Evolutionary conservation across 176 grass and related monocot genomes (phyloP).

Genomic region (Poa annua): DNA sequence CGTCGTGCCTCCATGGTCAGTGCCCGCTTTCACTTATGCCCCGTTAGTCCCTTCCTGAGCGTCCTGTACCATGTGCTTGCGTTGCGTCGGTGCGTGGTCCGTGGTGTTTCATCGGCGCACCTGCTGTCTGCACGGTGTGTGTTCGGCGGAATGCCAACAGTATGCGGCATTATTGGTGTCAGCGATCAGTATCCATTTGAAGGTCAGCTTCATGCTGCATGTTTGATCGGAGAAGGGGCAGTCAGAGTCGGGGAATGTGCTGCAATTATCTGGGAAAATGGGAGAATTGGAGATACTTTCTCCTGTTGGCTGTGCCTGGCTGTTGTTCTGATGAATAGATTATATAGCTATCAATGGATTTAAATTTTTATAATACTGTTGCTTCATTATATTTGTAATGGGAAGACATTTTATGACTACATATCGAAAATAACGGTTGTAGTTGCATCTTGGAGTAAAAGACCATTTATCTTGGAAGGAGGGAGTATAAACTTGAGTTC

Average conservation of each 20-base stretch:
- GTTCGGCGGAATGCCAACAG: constrained; percentile 42
- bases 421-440: neutral
- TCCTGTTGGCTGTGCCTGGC: neutral
- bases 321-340: neutral
- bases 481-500: neutral
- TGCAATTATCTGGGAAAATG: neutral
- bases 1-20: constrained; percentile 32
- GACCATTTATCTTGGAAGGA: neutral
- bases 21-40: neutral
- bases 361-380: no score
- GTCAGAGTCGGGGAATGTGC: neutral
- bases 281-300: neutral
- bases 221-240: constrained; percentile 4
- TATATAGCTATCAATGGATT: neutral
- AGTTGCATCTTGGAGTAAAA: neutral
- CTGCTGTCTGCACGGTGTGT: neutral
- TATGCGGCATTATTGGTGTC: neutral
- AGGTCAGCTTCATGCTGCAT: neutral
- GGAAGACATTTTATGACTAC: neutral
- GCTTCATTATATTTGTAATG: neutral
- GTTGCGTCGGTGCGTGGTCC: neutral
- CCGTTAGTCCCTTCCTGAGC: neutral
- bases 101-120: no score
- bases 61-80: neutral
- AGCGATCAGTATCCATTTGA: neutral